Evolutionary conservation across 192 early-diverging fungal genomes (phyloP).

Genomic region (Gryganskiella cystojenkinii): DNA sequence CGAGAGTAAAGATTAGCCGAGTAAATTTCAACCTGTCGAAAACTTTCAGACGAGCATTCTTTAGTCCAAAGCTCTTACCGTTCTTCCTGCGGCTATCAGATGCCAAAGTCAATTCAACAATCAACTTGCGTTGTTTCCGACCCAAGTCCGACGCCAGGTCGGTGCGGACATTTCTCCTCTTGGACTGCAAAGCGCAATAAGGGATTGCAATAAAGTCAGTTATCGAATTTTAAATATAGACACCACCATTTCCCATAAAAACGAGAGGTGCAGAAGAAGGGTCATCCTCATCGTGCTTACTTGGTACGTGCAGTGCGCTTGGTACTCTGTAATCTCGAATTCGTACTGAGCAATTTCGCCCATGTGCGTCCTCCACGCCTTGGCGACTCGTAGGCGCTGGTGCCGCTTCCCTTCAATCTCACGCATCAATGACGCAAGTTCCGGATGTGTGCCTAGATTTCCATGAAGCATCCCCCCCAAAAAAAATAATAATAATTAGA

Average conservation of each 20-base stretch:
- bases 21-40: not conserved
- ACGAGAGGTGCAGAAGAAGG: not conserved
- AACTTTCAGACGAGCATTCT: not conserved
- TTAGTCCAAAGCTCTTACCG: not conserved
- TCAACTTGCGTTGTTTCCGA: constrained; percentile 13
- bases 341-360: constrained; percentile 53
- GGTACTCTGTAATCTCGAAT: constrained; percentile 62
- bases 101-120: constrained; percentile 9
- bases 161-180: constrained; percentile 20
- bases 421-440: constrained; percentile 57
- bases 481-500: no score
- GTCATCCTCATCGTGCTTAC: not conserved
- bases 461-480: not conserved
- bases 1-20: not conserved
- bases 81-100: constrained; percentile 4
- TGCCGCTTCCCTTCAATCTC: constrained; percentile 64
- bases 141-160: constrained; percentile 11
- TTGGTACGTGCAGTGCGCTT: constrained; percentile 57
- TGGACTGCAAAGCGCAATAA: constrained; percentile 2
- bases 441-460: constrained; percentile 62
- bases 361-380: constrained; percentile 57
- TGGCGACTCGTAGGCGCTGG: constrained; percentile 52
- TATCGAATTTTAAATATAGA: not conserved
- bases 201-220: not conserved
- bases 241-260: not conserved